Conservation (phyloP, 1,284 basidiomycete species). For the Ganoderma lingzhi region DNA sequence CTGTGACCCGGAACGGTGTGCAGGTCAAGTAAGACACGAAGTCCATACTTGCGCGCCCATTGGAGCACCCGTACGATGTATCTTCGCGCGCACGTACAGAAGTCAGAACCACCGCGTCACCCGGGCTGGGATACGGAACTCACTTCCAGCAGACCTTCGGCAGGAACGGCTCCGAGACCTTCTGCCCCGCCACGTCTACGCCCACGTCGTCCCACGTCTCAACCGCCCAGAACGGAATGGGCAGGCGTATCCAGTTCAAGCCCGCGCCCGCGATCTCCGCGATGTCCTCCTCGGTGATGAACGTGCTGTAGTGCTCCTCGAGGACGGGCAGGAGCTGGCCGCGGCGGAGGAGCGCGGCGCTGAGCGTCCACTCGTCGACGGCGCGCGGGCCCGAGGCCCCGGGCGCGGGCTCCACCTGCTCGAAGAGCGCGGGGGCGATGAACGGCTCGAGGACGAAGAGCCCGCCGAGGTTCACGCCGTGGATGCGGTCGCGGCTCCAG, state of each 20-base stretch:
- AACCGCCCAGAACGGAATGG: conserved; percentile 84
- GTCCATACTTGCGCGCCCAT: conserved; percentile 91
- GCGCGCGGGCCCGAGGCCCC: conserved; percentile 52
- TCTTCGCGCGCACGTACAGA: conserved; percentile 41
- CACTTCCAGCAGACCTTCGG: conserved; percentile 47
- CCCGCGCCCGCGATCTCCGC: conserved; percentile 56
- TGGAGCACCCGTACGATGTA: conserved; percentile 79
- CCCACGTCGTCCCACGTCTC: conserved; percentile 60
- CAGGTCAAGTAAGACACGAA: conserved; percentile 86
- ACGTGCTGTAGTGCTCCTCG: conserved; percentile 63
- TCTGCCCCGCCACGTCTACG: conserved; percentile 32
- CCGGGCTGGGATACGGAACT: conserved; percentile 4
- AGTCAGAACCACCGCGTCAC: conserved; percentile 30
- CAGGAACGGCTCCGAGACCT: conserved; percentile 45
- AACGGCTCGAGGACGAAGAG: conserved; percentile 82
- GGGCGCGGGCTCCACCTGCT: conserved; percentile 46
- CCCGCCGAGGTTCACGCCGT: conserved; percentile 79
- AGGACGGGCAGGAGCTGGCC: conserved; percentile 41
- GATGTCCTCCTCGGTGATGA: conserved; percentile 51
- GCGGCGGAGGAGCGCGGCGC: conserved; percentile 48
- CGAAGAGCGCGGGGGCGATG: conserved; percentile 81
- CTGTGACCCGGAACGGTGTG: conserved; percentile 84
- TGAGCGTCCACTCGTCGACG: conserved; percentile 69
- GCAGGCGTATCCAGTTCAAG: conserved; percentile 80
- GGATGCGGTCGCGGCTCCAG: conserved; percentile 68